Percentiles rank a stretch among this genome's conserved stretches.
phyloP scores from a whole-genome alignment of 768 basidiomycete genomes.

The Podaxis sp. region DNA sequence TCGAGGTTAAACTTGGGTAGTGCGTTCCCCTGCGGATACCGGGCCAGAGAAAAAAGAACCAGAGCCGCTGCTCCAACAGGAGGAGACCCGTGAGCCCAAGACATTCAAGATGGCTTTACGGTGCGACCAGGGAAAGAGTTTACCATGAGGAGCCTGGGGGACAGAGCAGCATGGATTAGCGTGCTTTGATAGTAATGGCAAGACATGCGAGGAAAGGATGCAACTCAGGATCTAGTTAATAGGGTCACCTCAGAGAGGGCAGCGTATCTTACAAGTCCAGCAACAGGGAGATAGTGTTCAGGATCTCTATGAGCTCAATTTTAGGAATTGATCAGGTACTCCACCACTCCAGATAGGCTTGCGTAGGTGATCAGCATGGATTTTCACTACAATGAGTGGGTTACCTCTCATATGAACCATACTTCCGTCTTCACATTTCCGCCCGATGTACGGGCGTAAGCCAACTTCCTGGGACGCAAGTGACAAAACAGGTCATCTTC shows the following conservation, averaged over 20 bases:
- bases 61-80: constrained; percentile 36
- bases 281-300: constrained; percentile 76
- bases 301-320: constrained; percentile 77
- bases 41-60: constrained; percentile 47
- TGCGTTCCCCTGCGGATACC: constrained; percentile 52
- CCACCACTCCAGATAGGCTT: constrained; percentile 40
- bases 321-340: constrained; percentile 43
- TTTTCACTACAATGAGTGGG: constrained; percentile 23
- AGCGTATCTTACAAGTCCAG: constrained; percentile 49
- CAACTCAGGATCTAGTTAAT: background rate
- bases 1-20: constrained; percentile 48
- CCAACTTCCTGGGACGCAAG: constrained; percentile 65
- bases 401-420: background rate
- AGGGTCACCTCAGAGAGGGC: constrained; percentile 20
- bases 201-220: background rate
- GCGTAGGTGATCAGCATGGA: constrained; percentile 26
- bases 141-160: constrained; percentile 57
- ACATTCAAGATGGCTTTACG: constrained; percentile 69
- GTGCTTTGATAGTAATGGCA: constrained; percentile 56
- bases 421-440: background rate
- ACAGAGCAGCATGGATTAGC: constrained; percentile 73
- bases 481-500: constrained; percentile 69
- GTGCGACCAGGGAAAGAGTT: constrained; percentile 56
- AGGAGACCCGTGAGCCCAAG: constrained; percentile 40
- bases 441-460: constrained; percentile 57